A percentile compares a stretch with the other conserved stretches of the same genome.
Evolutionary conservation across 352 stramenopile genomes (phyloP).

Genomic region (Phytophthora pluvialis): DNA sequence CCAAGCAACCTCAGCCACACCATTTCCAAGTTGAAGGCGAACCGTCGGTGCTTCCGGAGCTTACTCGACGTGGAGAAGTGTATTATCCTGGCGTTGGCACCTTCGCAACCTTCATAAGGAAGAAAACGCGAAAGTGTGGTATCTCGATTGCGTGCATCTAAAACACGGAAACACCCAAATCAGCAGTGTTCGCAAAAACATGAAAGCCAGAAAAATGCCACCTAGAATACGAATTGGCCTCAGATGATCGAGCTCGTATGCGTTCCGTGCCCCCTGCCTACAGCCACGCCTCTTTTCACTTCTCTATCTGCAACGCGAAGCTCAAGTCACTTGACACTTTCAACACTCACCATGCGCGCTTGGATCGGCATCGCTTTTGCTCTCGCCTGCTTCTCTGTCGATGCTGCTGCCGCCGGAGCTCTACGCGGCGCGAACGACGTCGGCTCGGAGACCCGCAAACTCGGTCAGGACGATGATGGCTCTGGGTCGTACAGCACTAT

Average conservation of each 20-base stretch:
- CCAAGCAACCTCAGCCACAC: constrained; percentile 12
- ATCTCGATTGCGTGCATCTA: too few relatives aligned
- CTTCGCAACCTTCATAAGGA: background rate
- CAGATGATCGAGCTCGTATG: background rate
- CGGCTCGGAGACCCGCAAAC: constrained; percentile 4
- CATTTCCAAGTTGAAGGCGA: constrained; percentile 11
- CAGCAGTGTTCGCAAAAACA: background rate
- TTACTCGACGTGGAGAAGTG: constrained; percentile 18
- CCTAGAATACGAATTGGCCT: constrained; percentile 3
- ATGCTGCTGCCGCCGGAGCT: background rate
- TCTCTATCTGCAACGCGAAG: constrained; percentile 8
- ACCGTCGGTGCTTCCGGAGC: constrained; percentile 17
- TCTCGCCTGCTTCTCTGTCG: background rate
- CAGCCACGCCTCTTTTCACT: constrained; percentile 4
- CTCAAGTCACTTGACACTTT: background rate
- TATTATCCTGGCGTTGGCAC: constrained; percentile 7
- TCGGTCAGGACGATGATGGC: constrained; percentile 8
- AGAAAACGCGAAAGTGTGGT: too few relatives aligned
- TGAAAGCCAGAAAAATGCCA: background rate
- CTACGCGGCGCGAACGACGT: constrained; percentile 13
- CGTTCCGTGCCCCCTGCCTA: background rate
- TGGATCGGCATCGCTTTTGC: background rate
- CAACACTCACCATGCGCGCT: constrained; percentile 13
- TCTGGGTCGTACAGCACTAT: constrained; percentile 9
- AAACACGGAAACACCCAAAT: background rate